Base-by-base conservation (phyloP, 768 basidiomycete genomes). In the Trametes cingulata region DNA sequence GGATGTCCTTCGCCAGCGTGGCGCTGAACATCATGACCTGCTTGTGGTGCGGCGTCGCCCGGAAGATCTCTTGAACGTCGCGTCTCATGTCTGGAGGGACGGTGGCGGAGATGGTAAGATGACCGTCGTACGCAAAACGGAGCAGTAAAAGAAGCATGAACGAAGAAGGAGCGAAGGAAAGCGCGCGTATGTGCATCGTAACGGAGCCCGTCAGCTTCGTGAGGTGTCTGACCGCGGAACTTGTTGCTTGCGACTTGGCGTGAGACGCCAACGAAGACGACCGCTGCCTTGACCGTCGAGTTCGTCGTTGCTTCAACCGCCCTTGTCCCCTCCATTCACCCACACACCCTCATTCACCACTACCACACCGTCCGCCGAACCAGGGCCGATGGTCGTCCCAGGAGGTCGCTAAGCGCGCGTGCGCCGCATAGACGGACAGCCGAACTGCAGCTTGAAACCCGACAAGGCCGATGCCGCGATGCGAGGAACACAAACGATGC, bases 21-120 rank as follows among this genome's bases (percentile, higher is more conserved):
- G 97, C 97, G 69, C 94, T 96, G 82, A 99, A 99, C 97, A 99
- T 99, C 97, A 99, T 99, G 67, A 99, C 97, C 82, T 99, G 96
- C 81, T 99, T 99, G 84, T 97, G 95, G 76, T 97, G 96, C 51
- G 97, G 97, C 19, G 97, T 98, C 17, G 93, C 85, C 69, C 96
- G 90, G 85, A 98, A 99, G 70, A 99, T 98, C 80, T 99, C 97
- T 86, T 99, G 97, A 65, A 99, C 96, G 74, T 99, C 97, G 72
- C 97, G 93, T 80, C 97, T 96, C 97, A 99, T 99, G 88, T 98
- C 97, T 99, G 85, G 77, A 82, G 80, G 56, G 80, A 79, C 79
- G 83, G 78, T 81, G 82, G 82, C 80, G 83, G 74, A 75, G 73
- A 71, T 73, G 64, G 66, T 71, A 68, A 71, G 73, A 65, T 64